Evolutionary conservation across 83 land plant genomes (phyloP).

Genomic region (Larix sibirica): DNA sequence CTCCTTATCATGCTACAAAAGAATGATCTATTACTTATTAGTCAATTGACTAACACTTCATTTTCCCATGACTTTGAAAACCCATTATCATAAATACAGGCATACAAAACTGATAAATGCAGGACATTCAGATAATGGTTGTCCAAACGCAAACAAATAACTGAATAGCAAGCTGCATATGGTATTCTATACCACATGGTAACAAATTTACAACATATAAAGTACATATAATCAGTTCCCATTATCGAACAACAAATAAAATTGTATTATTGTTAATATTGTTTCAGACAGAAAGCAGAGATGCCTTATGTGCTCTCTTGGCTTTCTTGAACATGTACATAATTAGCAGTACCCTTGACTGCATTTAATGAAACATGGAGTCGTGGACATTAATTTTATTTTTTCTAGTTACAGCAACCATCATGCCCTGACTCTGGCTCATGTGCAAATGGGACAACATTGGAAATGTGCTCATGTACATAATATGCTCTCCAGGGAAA

Average conservation of each 20-base stretch:
- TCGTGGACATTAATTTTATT: neutral
- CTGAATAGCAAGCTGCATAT: neutral
- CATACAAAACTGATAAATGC: neutral
- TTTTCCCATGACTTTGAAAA: constrained; percentile 1
- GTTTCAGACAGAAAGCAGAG: neutral
- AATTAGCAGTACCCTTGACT: neutral
- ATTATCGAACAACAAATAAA: neutral
- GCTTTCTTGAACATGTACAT: neutral
- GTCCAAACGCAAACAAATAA: neutral
- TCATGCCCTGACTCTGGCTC: neutral
- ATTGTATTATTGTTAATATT: neutral
- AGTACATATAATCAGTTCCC: neutral
- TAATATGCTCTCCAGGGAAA: neutral
- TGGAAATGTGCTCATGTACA: no score
- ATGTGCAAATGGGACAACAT: neutral
- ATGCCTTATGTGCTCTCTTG: neutral
- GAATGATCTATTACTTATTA: constrained; percentile 6
- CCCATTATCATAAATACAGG: neutral
- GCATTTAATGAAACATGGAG: neutral
- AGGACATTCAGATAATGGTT: neutral
- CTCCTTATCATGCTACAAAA: constrained; percentile 83
- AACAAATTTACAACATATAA: neutral
- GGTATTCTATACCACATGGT: neutral
- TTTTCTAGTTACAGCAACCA: neutral
- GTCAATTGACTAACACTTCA: neutral